Conservation (phyloP, 1,284 basidiomycete genomes). For the Phenoliferia sp. region DNA sequence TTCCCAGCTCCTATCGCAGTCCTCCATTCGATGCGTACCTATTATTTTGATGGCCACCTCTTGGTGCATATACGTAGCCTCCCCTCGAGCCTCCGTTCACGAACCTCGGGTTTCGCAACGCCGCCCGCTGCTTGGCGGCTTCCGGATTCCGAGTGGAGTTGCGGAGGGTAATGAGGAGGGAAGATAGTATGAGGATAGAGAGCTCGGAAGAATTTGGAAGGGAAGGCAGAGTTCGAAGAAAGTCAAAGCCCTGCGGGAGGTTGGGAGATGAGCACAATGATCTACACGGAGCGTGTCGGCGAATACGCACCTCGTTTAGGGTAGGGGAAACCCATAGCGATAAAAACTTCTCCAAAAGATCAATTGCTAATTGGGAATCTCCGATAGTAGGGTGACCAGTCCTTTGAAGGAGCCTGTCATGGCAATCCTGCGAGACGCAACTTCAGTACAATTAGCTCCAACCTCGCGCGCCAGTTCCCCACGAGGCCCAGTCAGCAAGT, state of each 20-base stretch:
- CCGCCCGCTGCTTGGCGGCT: conserved; percentile 3
- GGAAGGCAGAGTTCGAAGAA: conserved; percentile 28
- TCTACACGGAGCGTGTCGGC: background rate
- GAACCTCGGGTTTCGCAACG: background rate
- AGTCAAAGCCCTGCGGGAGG: conserved; percentile 33
- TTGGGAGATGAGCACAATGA: background rate
- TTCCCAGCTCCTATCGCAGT: background rate
- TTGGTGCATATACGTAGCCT: background rate
- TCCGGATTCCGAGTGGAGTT: conserved; percentile 7
- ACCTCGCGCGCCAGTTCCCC: background rate
- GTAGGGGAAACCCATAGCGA: conserved; percentile 23
- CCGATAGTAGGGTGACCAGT: conserved; percentile 33
- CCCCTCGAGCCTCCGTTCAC: background rate
- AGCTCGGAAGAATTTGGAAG: conserved; percentile 17
- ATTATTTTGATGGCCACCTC: background rate
- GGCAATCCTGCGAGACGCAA: conserved; percentile 19
- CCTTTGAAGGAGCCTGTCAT: conserved; percentile 16
- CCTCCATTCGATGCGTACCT: background rate
- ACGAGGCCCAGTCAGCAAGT: too few species aligned
- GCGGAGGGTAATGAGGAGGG: conserved; percentile 11
- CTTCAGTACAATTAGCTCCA: background rate
- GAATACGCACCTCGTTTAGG: conserved; percentile 27
- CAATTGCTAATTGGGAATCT: conserved; percentile 28
- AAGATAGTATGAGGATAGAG: conserved; percentile 17
- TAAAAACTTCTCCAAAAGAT: conserved; percentile 30